Percentiles rank a stretch among this genome's conserved stretches.
Evolutionary conservation across 805 yeast genomes (phyloP).

Genomic region (Candida gorgasii): DNA sequence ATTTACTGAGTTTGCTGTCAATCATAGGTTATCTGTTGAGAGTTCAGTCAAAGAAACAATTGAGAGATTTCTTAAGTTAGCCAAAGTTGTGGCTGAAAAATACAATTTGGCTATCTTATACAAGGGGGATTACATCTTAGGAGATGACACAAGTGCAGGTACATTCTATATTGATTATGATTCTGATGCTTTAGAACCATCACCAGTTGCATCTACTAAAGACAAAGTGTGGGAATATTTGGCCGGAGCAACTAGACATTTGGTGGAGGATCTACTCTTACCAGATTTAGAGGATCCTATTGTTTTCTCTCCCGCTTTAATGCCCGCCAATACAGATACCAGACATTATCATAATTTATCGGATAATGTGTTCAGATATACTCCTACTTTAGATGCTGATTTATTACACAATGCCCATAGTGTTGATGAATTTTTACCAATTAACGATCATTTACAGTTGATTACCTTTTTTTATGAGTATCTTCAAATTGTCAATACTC

Average conservation of each 20-base stretch:
- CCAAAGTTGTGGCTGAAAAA: slow-evolving; percentile 27
- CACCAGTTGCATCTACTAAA: slow-evolving; percentile 45
- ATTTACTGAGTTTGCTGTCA: slow-evolving; percentile 26
- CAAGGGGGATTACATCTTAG: slow-evolving; percentile 17
- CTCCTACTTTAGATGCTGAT: slow-evolving; percentile 22
- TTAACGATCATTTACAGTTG: slow-evolving; percentile 35
- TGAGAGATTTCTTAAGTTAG: slow-evolving; percentile 22
- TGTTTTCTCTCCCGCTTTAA: slow-evolving; percentile 48
- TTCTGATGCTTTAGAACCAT: slow-evolving; percentile 36
- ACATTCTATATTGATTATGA: slow-evolving; percentile 18
- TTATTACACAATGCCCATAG: slow-evolving; percentile 28
- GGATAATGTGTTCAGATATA: slow-evolving; percentile 53
- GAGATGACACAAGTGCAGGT: slow-evolving; percentile 19
- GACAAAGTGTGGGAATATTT: slow-evolving; percentile 54
- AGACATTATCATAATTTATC: slow-evolving; percentile 58
- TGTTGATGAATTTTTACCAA: slow-evolving; percentile 34
- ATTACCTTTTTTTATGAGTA: slow-evolving; percentile 46
- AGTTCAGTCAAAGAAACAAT: slow-evolving; percentile 23
- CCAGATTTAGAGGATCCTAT: slow-evolving; percentile 30
- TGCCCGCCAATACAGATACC: slow-evolving; percentile 66
- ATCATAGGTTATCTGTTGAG: slow-evolving; percentile 39
- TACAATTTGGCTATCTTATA: slow-evolving; percentile 26
- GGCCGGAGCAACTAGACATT: slow-evolving; percentile 62
- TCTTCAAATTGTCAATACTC: slow-evolving; percentile 40
- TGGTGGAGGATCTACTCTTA: slow-evolving; percentile 57